Evolutionary conservation across 345 rosid species (phyloP), one percentile per base, ranked within the genome.

Genomic region (Gynandropsis gynandra): DNA sequence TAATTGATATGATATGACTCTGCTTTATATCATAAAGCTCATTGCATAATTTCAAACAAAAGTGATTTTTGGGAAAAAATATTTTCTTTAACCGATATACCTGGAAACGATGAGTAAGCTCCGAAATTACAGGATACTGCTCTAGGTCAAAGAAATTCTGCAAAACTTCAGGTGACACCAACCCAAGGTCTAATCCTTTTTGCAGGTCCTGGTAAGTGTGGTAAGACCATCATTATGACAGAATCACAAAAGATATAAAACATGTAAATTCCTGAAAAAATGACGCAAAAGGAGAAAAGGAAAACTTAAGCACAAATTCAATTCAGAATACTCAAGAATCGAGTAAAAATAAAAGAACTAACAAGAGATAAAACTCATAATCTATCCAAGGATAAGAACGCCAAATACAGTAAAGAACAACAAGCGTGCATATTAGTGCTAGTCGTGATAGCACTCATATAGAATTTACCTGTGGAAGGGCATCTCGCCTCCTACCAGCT

Each of bases 121-220:
- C 95, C 9, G 83, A 75, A 63, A 83, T 72, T 48, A 85, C 62
- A 65, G 95, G 97, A 78, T 83, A 80, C 16, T 76, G 75, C 74
- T 89, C 95, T 57, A 89, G 69, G 71, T 83, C 89, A 56, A 89
- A 83, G 74, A 89, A 83, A 69, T 81, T 89, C 74, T 89, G 95
- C 60, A 89, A 82, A 19, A 78, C 94, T 66, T 89, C 95, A 34
- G 97, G 95, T 36, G 95, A 89, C 65, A 89, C 85, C 44, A 89
- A 55, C 41, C 95, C 97, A 74, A 85, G 97, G 66, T 85, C 97
- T 69, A 89, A 82, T 55, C 97, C 97, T 51, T 81, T 76, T 60
- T 81, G 97, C 60, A 89, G 82, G 67, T 89, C 97, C 97, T 89
- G 86, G 36, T 13, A 67, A 62, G 46, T 50, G 56, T 47, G 40